Conservation (phyloP, 108 stramenopile genomes). For the Pseudonitzschia delicatissima region DNA sequence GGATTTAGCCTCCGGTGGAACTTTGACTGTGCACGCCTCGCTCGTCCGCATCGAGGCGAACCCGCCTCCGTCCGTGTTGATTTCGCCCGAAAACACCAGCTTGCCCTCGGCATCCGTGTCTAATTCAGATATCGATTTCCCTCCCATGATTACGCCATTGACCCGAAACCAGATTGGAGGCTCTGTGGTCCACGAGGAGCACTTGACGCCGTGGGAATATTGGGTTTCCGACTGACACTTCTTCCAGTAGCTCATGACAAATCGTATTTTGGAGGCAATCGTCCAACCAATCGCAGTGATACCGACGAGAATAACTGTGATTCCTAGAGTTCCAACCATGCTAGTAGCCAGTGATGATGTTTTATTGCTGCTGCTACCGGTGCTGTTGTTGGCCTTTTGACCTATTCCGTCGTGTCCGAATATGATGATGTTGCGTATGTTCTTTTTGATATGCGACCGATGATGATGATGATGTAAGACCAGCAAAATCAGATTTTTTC, state of each 20-base stretch:
- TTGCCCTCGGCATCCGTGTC: not conserved
- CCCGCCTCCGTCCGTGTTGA: constrained; percentile 1
- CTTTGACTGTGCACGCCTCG: not conserved
- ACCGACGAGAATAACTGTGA: not conserved
- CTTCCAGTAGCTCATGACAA: constrained; percentile 2
- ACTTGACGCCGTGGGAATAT: not conserved
- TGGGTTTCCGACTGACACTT: constrained; percentile 1
- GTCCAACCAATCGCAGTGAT: constrained; percentile 4
- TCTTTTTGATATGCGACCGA: no score
- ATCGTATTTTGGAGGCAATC: not conserved
- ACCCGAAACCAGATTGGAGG: constrained; percentile 1
- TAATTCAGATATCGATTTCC: constrained; percentile 4
- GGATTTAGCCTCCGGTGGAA: not conserved
- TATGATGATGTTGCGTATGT: not conserved
- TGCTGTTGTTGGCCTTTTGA: not conserved
- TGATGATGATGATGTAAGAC: no score
- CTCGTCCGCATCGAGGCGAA: constrained; percentile 8
- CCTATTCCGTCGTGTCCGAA: not conserved
- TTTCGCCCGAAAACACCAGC: not conserved
- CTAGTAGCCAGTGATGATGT: no score
- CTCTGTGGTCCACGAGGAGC: not conserved
- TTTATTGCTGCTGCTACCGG: no score
- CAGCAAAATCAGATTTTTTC: no score
- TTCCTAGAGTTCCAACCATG: not conserved
- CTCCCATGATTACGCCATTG: constrained; percentile 13